Evolutionary conservation across 352 stramenopile genomes (phyloP).

Genomic region (Thalassiosira hispida): DNA sequence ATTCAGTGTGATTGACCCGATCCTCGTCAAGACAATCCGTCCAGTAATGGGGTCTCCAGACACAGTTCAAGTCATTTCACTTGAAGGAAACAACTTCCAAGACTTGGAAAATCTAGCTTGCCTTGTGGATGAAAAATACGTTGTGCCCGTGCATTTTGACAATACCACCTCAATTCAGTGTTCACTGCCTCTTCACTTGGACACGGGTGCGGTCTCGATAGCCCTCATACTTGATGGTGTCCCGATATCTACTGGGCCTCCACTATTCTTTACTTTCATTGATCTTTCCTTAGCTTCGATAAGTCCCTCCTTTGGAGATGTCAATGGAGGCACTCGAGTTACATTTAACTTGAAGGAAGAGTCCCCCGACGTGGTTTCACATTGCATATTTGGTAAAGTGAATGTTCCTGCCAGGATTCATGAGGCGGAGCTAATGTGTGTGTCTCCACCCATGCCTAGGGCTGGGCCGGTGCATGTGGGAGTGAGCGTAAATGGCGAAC

Average conservation of each 20-base stretch:
- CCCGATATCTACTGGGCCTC: constrained; percentile 39
- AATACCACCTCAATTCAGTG: constrained; percentile 49
- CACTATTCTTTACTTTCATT: constrained; percentile 39
- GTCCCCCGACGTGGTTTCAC: constrained; percentile 8
- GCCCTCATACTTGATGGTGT: constrained; percentile 32
- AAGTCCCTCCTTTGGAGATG: constrained; percentile 61
- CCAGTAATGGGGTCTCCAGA: constrained; percentile 35
- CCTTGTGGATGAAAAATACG: constrained; percentile 40
- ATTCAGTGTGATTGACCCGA: constrained; percentile 49
- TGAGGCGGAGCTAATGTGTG: constrained; percentile 34
- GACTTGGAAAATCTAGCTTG: constrained; percentile 51
- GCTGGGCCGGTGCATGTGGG: constrained; percentile 37
- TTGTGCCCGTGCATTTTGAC: constrained; percentile 36
- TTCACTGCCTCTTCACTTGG: constrained; percentile 27
- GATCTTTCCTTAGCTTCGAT: constrained; percentile 57
- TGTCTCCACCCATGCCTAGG: constrained; percentile 22
- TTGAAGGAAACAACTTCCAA: constrained; percentile 50
- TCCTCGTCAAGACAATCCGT: constrained; percentile 45
- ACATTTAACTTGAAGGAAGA: constrained; percentile 38
- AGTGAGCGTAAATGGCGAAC: constrained; percentile 44
- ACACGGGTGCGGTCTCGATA: constrained; percentile 28
- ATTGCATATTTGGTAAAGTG: constrained; percentile 54
- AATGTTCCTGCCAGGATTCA: constrained; percentile 29
- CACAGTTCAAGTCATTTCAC: constrained; percentile 25
- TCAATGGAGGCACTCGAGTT: constrained; percentile 72